Evolutionary conservation across 148 eudicot genomes (phyloP).

Genomic region (Rhododendron mucronatum): DNA sequence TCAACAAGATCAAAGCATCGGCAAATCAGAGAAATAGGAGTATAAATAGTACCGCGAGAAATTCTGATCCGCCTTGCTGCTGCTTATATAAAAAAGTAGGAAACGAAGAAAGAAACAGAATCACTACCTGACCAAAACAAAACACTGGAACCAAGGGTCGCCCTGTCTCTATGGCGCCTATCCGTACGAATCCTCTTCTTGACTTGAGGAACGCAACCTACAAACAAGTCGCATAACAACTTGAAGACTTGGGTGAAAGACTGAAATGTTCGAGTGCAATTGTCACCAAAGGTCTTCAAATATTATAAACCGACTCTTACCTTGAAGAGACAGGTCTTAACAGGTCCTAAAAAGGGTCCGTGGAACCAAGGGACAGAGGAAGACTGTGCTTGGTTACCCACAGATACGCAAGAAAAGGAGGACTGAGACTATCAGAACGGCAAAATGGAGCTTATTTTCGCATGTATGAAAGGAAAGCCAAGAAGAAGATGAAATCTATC

Average conservation of each 20-base stretch:
- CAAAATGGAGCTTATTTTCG: neutral
- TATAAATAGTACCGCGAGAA: neutral
- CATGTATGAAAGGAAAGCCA: neutral
- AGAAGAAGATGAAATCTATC: neutral
- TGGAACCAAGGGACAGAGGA: neutral
- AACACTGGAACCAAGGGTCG: conserved; percentile 84
- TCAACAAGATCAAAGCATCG: neutral
- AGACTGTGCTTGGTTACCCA: neutral
- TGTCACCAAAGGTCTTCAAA: neutral
- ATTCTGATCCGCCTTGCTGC: neutral
- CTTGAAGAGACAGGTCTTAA: neutral
- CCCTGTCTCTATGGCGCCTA: conserved; percentile 76
- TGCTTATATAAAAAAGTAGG: neutral
- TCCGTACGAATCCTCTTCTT: conserved; percentile 83
- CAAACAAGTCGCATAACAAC: neutral
- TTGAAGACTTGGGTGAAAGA: neutral
- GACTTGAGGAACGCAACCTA: conserved; percentile 62
- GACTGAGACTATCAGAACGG: neutral
- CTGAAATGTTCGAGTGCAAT: neutral
- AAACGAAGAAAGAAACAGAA: neutral
- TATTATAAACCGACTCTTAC: neutral
- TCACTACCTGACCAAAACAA: conserved; percentile 84
- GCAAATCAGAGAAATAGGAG: neutral
- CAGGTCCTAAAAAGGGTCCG: neutral
- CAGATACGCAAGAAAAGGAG: neutral